phyloP scores from a whole-genome alignment of 116 monocot genomes.

The Trichopus zeylanicus region DNA sequence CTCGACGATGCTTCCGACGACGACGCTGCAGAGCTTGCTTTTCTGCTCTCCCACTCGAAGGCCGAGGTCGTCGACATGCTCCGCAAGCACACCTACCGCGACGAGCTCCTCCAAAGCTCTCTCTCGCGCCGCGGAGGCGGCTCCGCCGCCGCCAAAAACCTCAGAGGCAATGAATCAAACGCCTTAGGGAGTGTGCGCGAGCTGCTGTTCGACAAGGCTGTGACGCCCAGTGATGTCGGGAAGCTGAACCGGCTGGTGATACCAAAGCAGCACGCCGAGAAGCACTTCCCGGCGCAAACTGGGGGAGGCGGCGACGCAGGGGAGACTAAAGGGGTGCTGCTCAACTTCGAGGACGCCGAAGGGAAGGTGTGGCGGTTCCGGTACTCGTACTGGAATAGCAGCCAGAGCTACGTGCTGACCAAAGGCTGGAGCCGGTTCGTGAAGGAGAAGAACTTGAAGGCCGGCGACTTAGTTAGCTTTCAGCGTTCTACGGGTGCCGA shows the following conservation, averaged over 20 bases:
- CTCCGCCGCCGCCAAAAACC: too few relatives aligned
- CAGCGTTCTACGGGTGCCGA: slow-evolving; percentile 6
- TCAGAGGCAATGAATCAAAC: too few relatives aligned
- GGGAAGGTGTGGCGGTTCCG: slow-evolving; percentile 38
- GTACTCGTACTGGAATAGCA: slow-evolving; percentile 63
- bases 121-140: too few relatives aligned
- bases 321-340: slow-evolving; percentile 24
- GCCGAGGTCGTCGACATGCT: slow-evolving; percentile 79
- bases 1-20: slow-evolving; percentile 19
- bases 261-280: slow-evolving; percentile 32
- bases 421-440: slow-evolving; percentile 63
- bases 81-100: slow-evolving; percentile 70
- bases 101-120: slow-evolving; percentile 58
- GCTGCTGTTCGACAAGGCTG: slow-evolving; percentile 29
- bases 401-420: slow-evolving; percentile 72
- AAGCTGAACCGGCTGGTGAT: slow-evolving; percentile 41
- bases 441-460: slow-evolving; percentile 36
- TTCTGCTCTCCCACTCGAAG: slow-evolving; percentile 33
- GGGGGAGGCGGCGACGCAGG: too few relatives aligned
- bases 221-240: slow-evolving; percentile 40
- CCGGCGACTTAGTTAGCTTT: slow-evolving; percentile 47
- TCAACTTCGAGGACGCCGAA: slow-evolving; percentile 29
- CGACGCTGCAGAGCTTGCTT: slow-evolving; percentile 31
- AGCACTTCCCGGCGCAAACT: slow-evolving; percentile 28
- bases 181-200: too few relatives aligned